Conservation (phyloP, 2,329 filamentous ascomycete genomes). For the Periconia digitata region DNA sequence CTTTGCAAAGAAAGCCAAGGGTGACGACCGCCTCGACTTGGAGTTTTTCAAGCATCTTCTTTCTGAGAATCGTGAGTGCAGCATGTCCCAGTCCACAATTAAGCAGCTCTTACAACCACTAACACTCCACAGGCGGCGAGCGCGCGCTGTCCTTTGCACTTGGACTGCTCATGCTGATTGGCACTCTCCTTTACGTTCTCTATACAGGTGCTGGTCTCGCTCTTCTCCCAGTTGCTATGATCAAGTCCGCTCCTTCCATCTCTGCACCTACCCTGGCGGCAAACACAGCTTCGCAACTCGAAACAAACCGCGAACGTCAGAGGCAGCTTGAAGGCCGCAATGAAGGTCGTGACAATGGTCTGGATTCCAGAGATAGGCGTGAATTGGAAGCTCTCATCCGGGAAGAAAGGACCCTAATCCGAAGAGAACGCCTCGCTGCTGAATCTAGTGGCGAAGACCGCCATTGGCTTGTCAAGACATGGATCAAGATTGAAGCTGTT, state of each 20-base stretch:
- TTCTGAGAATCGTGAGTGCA: slow-evolving; percentile 69
- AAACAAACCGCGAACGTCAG: slow-evolving; percentile 87
- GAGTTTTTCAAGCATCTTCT: slow-evolving; percentile 90
- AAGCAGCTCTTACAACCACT: slow-evolving; percentile 10
- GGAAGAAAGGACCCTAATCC: slow-evolving; percentile 88
- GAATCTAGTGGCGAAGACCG: slow-evolving; percentile 79
- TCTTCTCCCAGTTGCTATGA: slow-evolving; percentile 83
- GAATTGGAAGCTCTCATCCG: slow-evolving; percentile 85
- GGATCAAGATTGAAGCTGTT: slow-evolving; percentile 78
- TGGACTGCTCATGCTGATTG: slow-evolving; percentile 84
- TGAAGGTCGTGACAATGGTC: slow-evolving; percentile 69
- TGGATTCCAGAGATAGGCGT: slow-evolving; percentile 82
- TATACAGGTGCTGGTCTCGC: slow-evolving; percentile 91
- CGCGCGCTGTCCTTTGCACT: slow-evolving; percentile 88
- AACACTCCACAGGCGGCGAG: slow-evolving; percentile 66
- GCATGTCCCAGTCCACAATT: background rate
- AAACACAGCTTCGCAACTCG: slow-evolving; percentile 76
- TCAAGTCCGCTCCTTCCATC: slow-evolving; percentile 86
- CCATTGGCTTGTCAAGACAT: slow-evolving; percentile 70
- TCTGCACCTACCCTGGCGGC: slow-evolving; percentile 78
- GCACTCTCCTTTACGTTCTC: slow-evolving; percentile 80
- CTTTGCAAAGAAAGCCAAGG: slow-evolving; percentile 65
- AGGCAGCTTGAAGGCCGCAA: slow-evolving; percentile 87
- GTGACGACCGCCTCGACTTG: slow-evolving; percentile 71
- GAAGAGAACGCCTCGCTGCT: slow-evolving; percentile 82